Conservation (phyloP, 2,329 filamentous ascomycete genomes). For the Aspergillus aculeatinus region DNA sequence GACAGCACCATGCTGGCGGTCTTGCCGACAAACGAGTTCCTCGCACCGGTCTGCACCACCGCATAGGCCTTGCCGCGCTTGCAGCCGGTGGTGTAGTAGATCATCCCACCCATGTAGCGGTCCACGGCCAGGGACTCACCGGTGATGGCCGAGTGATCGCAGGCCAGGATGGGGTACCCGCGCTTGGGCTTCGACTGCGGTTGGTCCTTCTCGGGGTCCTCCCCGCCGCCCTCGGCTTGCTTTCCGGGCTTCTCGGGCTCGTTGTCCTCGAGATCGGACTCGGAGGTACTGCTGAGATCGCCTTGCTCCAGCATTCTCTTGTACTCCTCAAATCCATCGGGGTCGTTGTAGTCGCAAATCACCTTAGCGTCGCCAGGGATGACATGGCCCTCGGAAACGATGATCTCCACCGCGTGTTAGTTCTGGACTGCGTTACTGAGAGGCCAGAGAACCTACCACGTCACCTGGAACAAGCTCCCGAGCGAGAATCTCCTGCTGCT, state of each 20-base stretch:
- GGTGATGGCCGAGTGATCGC: constrained; percentile 77
- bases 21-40: constrained; percentile 72
- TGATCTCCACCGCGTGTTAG: constrained; percentile 48
- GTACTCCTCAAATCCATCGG: constrained; percentile 67
- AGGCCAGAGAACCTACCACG: constrained; percentile 55
- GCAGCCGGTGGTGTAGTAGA: constrained; percentile 78
- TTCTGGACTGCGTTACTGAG: neutral
- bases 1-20: constrained; percentile 72
- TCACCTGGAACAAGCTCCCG: constrained; percentile 75
- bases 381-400: constrained; percentile 70
- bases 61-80: constrained; percentile 76
- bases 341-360: constrained; percentile 69
- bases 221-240: constrained; percentile 39
- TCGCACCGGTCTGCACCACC: constrained; percentile 65
- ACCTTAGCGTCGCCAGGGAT: constrained; percentile 69
- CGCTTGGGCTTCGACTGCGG: constrained; percentile 33
- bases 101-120: constrained; percentile 66
- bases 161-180: constrained; percentile 66
- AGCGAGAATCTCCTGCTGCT: constrained; percentile 64
- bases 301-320: constrained; percentile 63
- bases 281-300: constrained; percentile 51
- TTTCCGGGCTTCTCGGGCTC: constrained; percentile 34
- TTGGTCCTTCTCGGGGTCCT: constrained; percentile 15
- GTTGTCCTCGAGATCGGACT: constrained; percentile 52
- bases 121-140: constrained; percentile 74